These are phyloP conservation scores for Boletus smithii DNA, from an alignment of 1,284 basidiomycete species.

Conservation along the genomic window DNA sequence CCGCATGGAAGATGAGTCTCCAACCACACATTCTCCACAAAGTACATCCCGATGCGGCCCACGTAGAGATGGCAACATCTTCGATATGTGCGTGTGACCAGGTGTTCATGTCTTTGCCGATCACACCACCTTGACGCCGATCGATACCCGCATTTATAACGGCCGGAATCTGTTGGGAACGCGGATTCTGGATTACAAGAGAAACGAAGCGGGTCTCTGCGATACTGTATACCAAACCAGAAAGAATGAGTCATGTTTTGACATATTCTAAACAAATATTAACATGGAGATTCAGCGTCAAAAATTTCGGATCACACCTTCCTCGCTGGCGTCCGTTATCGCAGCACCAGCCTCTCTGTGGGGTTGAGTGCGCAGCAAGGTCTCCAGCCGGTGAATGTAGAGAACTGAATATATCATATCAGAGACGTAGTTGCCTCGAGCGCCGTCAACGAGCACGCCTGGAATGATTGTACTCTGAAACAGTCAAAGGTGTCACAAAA, in stretches of 20 bases:
- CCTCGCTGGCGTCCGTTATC: constrained; percentile 32
- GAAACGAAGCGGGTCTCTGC: constrained; percentile 28
- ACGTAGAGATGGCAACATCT: constrained; percentile 28
- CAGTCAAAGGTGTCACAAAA: background rate
- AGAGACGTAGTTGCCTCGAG: constrained; percentile 31
- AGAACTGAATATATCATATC: constrained; percentile 38
- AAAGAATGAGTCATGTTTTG: constrained; percentile 31
- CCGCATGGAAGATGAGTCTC: constrained; percentile 20
- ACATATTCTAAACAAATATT: constrained; percentile 25
- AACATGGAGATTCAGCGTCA: background rate
- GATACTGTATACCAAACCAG: constrained; percentile 35
- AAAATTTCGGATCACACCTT: constrained; percentile 23
- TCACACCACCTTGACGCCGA: constrained; percentile 31
- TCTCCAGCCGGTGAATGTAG: constrained; percentile 35
- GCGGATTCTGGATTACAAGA: constrained; percentile 29
- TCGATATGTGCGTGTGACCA: constrained; percentile 36
- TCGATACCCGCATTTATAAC: constrained; percentile 28
- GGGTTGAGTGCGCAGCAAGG: constrained; percentile 31
- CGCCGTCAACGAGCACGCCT: constrained; percentile 33
- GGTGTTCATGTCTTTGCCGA: constrained; percentile 34
- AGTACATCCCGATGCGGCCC: constrained; percentile 36
- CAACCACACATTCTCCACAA: constrained; percentile 30
- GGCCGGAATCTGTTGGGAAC: constrained; percentile 27
- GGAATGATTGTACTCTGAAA: background rate
- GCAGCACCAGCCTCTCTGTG: constrained; percentile 35